These are phyloP conservation scores for Pythium utonaiense DNA, from an alignment of 352 stramenopile species.

Conservation along the genomic window DNA sequence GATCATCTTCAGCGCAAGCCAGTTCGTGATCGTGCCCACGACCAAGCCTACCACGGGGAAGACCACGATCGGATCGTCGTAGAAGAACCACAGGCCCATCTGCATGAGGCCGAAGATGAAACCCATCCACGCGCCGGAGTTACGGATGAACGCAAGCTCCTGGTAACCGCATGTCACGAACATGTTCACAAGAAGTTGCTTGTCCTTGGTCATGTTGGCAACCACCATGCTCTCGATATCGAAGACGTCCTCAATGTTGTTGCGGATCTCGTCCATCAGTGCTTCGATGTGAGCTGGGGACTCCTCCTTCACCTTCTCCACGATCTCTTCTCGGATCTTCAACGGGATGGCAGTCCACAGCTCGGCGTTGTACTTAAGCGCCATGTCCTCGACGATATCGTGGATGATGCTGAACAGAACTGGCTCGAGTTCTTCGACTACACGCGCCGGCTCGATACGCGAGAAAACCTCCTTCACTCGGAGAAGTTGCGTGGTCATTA, in stretches of 20 bases:
- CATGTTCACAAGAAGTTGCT: constrained; percentile 95
- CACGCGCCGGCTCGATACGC: constrained; percentile 85
- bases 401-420: constrained; percentile 89
- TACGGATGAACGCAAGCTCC: constrained; percentile 90
- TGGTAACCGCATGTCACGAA: constrained; percentile 91
- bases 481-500: constrained; percentile 94
- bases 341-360: constrained; percentile 72
- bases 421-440: constrained; percentile 92
- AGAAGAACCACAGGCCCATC: constrained; percentile 88
- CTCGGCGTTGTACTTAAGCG: constrained; percentile 86
- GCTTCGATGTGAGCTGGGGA: constrained; percentile 86
- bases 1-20: constrained; percentile 93
- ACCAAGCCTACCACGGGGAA: constrained; percentile 93
- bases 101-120: constrained; percentile 86
- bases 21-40: constrained; percentile 97
- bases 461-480: constrained; percentile 91
- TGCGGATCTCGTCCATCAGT: constrained; percentile 94
- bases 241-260: constrained; percentile 95
- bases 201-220: constrained; percentile 92
- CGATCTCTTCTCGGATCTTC: constrained; percentile 88
- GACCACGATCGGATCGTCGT: constrained; percentile 74
- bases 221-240: constrained; percentile 96
- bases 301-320: constrained; percentile 94
- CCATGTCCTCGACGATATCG: constrained; percentile 85
- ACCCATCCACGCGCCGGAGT: constrained; percentile 89